phyloP scores from a whole-genome alignment of 169 alveolate genomes.

The Plasmodium falciparum region DNA sequence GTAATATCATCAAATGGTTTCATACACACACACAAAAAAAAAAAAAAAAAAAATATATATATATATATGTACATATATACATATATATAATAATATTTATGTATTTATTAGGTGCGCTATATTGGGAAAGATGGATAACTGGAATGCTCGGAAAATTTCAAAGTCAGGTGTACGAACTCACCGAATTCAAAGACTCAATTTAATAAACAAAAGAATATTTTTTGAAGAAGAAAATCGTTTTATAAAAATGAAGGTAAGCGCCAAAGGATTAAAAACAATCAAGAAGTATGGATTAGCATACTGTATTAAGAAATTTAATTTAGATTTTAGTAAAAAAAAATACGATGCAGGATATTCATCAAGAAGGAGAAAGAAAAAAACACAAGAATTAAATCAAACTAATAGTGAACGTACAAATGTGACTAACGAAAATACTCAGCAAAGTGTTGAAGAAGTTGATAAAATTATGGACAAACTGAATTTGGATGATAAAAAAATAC shows the following conservation, averaged over 20 bases:
- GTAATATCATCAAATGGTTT: not conserved
- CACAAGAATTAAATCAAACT: not conserved
- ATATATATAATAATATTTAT: not conserved
- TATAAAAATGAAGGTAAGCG: conserved; percentile 86
- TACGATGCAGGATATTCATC: conserved; percentile 88
- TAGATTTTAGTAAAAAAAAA: conserved; percentile 85
- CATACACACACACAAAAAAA: not conserved
- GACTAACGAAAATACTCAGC: conserved; percentile 4
- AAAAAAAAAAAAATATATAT: too few species aligned
- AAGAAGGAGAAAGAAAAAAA: conserved; percentile 44
- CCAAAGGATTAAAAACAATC: conserved; percentile 89
- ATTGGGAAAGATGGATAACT: conserved; percentile 91
- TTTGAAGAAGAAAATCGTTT: conserved; percentile 83
- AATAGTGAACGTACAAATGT: conserved; percentile 1
- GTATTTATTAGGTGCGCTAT: conserved; percentile 84
- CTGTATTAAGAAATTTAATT: conserved; percentile 86
- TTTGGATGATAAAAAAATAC: conserved; percentile 1
- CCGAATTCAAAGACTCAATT: conserved; percentile 84
- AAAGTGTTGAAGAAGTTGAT: conserved; percentile 34
- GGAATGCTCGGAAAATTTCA: conserved; percentile 85
- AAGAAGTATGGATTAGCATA: conserved; percentile 88
- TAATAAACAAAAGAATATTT: conserved; percentile 88
- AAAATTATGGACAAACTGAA: conserved; percentile 36
- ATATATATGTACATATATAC: not conserved
- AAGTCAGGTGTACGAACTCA: conserved; percentile 86